phyloP scores from a whole-genome alignment of 2,329 filamentous ascomycete genomes.

The Pyricularia sp. region DNA sequence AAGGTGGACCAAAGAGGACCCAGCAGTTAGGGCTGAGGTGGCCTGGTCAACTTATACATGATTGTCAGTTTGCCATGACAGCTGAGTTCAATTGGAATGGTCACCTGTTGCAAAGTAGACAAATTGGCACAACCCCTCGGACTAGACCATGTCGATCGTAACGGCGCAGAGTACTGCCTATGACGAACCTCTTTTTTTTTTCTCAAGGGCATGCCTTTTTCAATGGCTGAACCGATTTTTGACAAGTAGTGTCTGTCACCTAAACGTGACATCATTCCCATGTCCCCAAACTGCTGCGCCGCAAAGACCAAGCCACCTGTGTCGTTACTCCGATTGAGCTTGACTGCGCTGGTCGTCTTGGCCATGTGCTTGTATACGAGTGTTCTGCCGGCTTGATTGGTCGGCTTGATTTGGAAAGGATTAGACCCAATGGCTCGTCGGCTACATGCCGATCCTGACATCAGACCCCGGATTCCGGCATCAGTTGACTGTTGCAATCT shows the following conservation, averaged over 20 bases:
- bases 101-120: neutral
- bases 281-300: neutral
- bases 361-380: neutral
- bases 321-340: neutral
- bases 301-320: neutral
- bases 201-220: neutral
- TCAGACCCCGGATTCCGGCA: neutral
- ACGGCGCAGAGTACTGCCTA: neutral
- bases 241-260: neutral
- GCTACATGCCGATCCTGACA: neutral
- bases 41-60: neutral
- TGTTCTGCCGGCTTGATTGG: neutral
- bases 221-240: neutral
- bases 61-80: neutral
- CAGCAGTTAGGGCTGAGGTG: neutral
- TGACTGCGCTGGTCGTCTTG: neutral
- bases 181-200: neutral
- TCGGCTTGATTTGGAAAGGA: neutral
- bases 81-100: neutral
- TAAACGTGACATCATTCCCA: neutral
- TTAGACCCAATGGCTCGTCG: neutral
- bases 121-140: neutral
- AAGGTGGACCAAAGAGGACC: neutral
- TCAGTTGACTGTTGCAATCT: neutral
- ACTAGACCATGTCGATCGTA: neutral